These are phyloP conservation scores for Xerocomus potaroensis DNA, from an alignment of 768 basidiomycete genomes.

Conservation along the genomic window DNA sequence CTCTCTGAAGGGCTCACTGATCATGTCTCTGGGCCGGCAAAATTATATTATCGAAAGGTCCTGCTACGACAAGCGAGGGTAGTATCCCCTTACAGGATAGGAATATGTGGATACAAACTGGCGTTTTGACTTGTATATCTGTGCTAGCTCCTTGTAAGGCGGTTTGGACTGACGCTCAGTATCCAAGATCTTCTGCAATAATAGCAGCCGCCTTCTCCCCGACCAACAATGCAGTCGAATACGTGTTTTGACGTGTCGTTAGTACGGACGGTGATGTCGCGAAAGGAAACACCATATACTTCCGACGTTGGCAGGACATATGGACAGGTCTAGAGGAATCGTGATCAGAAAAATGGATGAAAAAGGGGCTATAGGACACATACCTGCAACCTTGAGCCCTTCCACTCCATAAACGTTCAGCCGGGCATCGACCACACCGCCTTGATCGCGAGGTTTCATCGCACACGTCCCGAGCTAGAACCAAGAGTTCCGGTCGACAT, in stretches of 20 bases:
- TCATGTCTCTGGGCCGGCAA: too few species aligned
- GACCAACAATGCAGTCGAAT: background rate
- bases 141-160: too few species aligned
- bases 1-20: too few species aligned
- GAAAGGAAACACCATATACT: too few species aligned
- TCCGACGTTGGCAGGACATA: slow-evolving; percentile 24
- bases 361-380: background rate
- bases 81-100: too few species aligned
- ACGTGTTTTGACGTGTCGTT: background rate
- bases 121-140: too few species aligned
- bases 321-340: slow-evolving; percentile 32
- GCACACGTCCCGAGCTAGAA: slow-evolving; percentile 59
- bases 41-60: too few species aligned
- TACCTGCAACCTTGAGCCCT: slow-evolving; percentile 14
- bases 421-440: slow-evolving; percentile 10
- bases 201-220: background rate
- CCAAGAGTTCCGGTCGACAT: background rate
- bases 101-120: too few species aligned
- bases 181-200: background rate
- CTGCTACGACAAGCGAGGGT: too few species aligned
- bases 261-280: too few species aligned
- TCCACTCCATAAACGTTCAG: slow-evolving; percentile 14
- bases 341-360: background rate
- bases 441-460: slow-evolving; percentile 44
- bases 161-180: too few species aligned